Percentiles rank a stretch among this genome's conserved stretches.
phyloP scores from a whole-genome alignment of 257 asterid genomes.

The Schizonepeta tenuifolia region DNA sequence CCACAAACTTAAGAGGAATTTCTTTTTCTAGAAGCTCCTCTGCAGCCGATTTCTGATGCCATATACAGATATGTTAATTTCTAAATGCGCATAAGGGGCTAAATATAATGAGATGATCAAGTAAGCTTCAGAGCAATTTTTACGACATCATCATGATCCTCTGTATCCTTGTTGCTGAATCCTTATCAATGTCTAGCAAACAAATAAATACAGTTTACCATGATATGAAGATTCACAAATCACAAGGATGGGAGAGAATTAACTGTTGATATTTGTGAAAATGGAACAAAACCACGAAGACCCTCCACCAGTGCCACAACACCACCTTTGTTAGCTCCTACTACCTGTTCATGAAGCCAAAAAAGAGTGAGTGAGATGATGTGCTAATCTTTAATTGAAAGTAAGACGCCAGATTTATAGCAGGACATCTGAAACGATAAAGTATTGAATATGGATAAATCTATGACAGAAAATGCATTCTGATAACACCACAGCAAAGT shows the following conservation, averaged over 20 bases:
- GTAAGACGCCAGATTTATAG: neutral
- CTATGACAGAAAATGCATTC: neutral
- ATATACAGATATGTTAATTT: slow-evolving; percentile 20
- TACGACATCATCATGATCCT: slow-evolving; percentile 3
- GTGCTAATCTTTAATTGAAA: neutral
- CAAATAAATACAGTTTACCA: slow-evolving; percentile 8
- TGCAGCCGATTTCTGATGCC: slow-evolving; percentile 78
- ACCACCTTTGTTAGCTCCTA: slow-evolving; percentile 98
- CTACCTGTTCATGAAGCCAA: slow-evolving; percentile 56
- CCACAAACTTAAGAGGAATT: slow-evolving; percentile 86
- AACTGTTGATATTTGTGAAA: slow-evolving; percentile 90
- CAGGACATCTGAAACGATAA: neutral
- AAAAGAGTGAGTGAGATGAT: slow-evolving; percentile 13
- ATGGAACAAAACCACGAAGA: slow-evolving; percentile 93
- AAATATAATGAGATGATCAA: slow-evolving; percentile 21
- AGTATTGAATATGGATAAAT: neutral
- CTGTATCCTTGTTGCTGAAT: neutral
- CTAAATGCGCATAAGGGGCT: neutral
- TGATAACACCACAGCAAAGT: slow-evolving; percentile 20
- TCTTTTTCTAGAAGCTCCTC: slow-evolving; percentile 90
- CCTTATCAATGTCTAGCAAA: neutral
- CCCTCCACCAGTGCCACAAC: slow-evolving; percentile 89
- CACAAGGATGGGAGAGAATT: slow-evolving; percentile 36
- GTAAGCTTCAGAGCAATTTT: neutral
- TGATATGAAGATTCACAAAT: slow-evolving; percentile 14